These are phyloP conservation scores for Leccinum aurantiacum DNA, from an alignment of 768 basidiomycete genomes.

Conservation along the genomic window DNA sequence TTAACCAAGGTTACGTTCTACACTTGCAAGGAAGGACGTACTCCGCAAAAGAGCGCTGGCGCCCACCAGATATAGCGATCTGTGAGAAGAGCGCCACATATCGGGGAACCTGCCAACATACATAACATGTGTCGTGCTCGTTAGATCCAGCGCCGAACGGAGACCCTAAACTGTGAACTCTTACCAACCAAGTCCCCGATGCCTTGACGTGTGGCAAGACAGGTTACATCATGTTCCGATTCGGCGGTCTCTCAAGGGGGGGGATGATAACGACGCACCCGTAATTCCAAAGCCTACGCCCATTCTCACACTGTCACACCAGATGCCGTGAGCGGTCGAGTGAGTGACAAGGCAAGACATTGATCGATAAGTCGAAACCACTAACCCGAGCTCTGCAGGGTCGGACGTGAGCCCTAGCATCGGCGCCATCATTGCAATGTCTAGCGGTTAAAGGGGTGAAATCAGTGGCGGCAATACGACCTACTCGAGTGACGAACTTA, in stretches of 20 bases:
- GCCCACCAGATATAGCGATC: slow-evolving; percentile 54
- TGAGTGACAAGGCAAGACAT: not conserved
- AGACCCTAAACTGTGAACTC: not conserved
- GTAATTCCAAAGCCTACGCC: slow-evolving; percentile 49
- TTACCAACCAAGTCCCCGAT: slow-evolving; percentile 24
- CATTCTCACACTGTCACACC: slow-evolving; percentile 33
- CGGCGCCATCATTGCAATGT: slow-evolving; percentile 42
- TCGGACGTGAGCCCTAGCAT: slow-evolving; percentile 46
- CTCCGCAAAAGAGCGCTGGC: slow-evolving; percentile 52
- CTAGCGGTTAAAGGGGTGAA: slow-evolving; percentile 13
- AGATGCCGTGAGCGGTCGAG: not conserved
- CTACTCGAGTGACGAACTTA: slow-evolving; percentile 15
- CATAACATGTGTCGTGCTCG: slow-evolving; percentile 11
- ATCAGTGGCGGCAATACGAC: not conserved
- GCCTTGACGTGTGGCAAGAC: slow-evolving; percentile 12
- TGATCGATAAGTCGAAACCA: not conserved
- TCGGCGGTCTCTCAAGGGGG: not conserved
- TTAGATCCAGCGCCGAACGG: too few relatives aligned
- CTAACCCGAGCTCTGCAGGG: slow-evolving; percentile 53
- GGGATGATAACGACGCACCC: slow-evolving; percentile 26
- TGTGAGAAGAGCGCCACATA: slow-evolving; percentile 56
- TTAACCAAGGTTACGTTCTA: not conserved
- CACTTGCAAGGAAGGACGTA: slow-evolving; percentile 11
- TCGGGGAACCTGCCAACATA: slow-evolving; percentile 47
- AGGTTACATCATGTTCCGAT: not conserved